Evolutionary conservation across 129 eudicot species (phyloP).

Genomic region (Flaveria ramosissima): DNA sequence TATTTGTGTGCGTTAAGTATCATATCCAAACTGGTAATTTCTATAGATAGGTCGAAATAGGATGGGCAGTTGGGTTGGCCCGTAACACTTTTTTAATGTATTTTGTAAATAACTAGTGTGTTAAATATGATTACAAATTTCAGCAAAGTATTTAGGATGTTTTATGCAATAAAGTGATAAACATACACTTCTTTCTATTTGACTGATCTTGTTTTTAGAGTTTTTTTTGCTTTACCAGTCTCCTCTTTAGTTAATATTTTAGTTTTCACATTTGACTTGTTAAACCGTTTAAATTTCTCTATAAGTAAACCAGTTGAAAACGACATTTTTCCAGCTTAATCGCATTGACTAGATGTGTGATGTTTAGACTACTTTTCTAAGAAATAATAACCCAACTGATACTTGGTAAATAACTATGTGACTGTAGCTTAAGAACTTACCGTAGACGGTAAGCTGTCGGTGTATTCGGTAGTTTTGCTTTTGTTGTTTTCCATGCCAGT

Average conservation of each 20-base stretch:
- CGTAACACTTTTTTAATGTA: neutral
- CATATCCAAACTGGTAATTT: neutral
- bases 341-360: neutral
- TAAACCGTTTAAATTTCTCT: neutral
- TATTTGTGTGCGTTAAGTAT: neutral
- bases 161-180: neutral
- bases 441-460: slow-evolving; percentile 50
- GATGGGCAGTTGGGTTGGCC: neutral
- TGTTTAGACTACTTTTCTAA: neutral
- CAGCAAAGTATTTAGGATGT: neutral
- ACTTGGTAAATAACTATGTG: neutral
- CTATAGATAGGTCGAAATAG: neutral
- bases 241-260: neutral
- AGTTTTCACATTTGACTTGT: neutral
- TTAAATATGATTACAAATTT: neutral
- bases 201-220: neutral
- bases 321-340: neutral
- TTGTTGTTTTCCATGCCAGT: slow-evolving; percentile 65
- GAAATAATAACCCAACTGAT: neutral
- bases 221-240: neutral
- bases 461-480: slow-evolving; percentile 48
- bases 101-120: neutral
- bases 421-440: slow-evolving; percentile 29
- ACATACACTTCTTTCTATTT: neutral
- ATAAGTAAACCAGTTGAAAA: neutral